Conservation (phyloP, 768 basidiomycete species). For the Lactarius evosmus region DNA sequence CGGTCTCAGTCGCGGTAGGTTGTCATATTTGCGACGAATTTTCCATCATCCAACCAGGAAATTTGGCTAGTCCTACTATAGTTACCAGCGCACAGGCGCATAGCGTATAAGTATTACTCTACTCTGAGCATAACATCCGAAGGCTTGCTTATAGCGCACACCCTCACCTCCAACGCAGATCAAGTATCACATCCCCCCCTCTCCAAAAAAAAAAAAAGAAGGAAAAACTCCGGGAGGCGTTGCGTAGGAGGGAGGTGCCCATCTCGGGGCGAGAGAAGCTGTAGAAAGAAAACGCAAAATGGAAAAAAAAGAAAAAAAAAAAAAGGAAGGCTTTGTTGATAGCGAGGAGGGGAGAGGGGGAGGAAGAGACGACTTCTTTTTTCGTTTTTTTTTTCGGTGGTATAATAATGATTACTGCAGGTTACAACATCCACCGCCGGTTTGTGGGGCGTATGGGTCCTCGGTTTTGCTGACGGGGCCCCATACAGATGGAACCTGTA, state of each 20-base stretch:
- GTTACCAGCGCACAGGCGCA: background rate
- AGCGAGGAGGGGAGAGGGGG: background rate
- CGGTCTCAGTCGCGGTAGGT: background rate
- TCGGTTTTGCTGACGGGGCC: slow-evolving; percentile 89
- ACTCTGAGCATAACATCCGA: background rate
- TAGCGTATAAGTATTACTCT: slow-evolving; percentile 1
- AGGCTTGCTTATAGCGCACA: background rate
- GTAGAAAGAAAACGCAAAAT: background rate
- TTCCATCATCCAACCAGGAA: background rate
- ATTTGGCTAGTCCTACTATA: background rate
- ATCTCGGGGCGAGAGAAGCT: background rate
- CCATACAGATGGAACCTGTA: slow-evolving; percentile 93
- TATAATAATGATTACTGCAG: slow-evolving; percentile 20
- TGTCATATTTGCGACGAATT: background rate
- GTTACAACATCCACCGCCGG: slow-evolving; percentile 21
- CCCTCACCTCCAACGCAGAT: background rate
- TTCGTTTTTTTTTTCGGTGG: background rate
- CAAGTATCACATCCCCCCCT: background rate
- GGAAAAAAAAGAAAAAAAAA: background rate
- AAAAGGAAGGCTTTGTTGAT: background rate
- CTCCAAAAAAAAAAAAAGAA: background rate
- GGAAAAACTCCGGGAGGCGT: background rate
- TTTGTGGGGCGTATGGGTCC: slow-evolving; percentile 82
- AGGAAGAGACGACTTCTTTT: background rate
- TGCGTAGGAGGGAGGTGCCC: background rate